Conservation (phyloP, 2,329 filamentous ascomycete species). For the Aspergillus tanneri region DNA sequence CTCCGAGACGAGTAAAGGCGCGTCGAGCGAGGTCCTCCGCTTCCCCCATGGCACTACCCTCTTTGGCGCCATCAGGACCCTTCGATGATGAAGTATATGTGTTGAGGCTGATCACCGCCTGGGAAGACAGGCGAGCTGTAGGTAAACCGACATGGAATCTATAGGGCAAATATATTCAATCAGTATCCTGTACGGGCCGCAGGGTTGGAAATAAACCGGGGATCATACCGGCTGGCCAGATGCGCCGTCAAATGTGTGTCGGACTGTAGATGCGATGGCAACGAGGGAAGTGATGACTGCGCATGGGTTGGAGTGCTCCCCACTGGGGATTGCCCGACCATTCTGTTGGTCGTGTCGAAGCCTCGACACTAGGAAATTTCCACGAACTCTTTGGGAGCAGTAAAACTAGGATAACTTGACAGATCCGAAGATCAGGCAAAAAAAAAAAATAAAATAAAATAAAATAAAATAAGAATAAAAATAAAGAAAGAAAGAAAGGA, state of each 20-base stretch:
- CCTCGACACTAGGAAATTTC: slow-evolving; percentile 7
- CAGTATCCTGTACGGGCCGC: neutral
- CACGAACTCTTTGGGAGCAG: neutral
- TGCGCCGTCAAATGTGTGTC: slow-evolving; percentile 54
- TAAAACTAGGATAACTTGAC: too few species aligned
- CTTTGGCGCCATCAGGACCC: slow-evolving; percentile 84
- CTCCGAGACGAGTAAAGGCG: slow-evolving; percentile 80
- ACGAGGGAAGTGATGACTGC: slow-evolving; percentile 81
- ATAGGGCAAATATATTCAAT: slow-evolving; percentile 43
- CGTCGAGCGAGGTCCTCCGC: slow-evolving; percentile 88
- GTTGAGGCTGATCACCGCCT: slow-evolving; percentile 88
- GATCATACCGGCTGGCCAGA: slow-evolving; percentile 49
- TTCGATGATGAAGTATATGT: slow-evolving; percentile 88
- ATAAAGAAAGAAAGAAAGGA: too few species aligned
- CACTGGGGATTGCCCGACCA: slow-evolving; percentile 42
- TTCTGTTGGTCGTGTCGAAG: slow-evolving; percentile 24
- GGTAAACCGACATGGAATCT: slow-evolving; percentile 91
- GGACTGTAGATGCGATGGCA: slow-evolving; percentile 68
- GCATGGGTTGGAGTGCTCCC: slow-evolving; percentile 59
- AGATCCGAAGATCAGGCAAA: too few species aligned
- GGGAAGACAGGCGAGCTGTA: slow-evolving; percentile 83
- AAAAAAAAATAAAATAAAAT: too few species aligned
- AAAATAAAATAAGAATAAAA: too few species aligned
- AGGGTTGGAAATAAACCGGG: neutral
- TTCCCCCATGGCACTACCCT: slow-evolving; percentile 87